Evolutionary conservation across 2,329 filamentous ascomycete species (phyloP), one percentile per base, ranked within the genome.

Genomic region (Claviceps sp.): DNA sequence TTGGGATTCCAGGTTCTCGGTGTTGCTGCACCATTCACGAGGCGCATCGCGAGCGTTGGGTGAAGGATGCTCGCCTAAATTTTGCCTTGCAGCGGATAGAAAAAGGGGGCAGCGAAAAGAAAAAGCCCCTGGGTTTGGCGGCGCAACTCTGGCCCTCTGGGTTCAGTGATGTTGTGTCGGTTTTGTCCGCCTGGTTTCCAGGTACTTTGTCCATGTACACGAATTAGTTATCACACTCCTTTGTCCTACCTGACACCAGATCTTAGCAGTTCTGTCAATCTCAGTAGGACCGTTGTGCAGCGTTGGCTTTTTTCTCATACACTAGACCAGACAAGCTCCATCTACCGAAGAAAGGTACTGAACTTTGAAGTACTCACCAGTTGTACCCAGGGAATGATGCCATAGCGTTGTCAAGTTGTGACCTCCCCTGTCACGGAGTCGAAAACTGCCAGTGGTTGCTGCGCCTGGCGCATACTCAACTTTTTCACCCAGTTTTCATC

Each of bases 221-320:
- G n/a, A 16, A 9, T n/a, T 40, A 9, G 30, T 34, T 40, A 18
- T 40, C n/a, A 41, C 20, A 44, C 13, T 44, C 22, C n/a, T 44
- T 7, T 14, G 9, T 44, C 14, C 42, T 24, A n/a, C n/a, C 38
- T 41, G 7, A n/a, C 9, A n/a, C 38, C 9, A 16, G 16, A n/a
- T 16, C 16, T 40, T 40, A 8, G 14, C 38, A 16, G n/a, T 8
- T 18, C 38, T 18, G n/a, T 4, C 8, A 41, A 48, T 20, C 38
- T 52, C 37, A 45, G 14, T 44, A 48, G 50, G 37, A 44, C 24
- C 40, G 22, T n/a, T 26, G 18, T 49, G 40, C 47, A 52, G 51
- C 51, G 51, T 18, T 50, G 41, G 26, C 20, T 34, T 48, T 45
- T 24, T 2, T 2, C 4, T 6, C n/a, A 47, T 14, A 5, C 16